Percentiles rank a stretch among this genome's conserved stretches.
phyloP scores from a whole-genome alignment of 768 basidiomycete genomes.

The Piloderma croceum region DNA sequence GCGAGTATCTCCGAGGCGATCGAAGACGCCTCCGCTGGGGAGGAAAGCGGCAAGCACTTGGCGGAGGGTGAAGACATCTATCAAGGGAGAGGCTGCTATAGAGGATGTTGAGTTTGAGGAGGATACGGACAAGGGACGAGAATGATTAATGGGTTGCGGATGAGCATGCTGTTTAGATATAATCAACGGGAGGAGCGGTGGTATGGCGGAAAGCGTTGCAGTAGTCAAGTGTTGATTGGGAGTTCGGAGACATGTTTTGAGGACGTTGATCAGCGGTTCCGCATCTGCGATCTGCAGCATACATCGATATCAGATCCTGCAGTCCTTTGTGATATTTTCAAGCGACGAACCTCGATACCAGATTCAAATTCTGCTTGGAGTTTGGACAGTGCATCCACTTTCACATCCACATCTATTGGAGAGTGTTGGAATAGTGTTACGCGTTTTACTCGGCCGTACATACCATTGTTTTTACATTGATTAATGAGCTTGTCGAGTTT shows the following conservation, averaged over 20 bases:
- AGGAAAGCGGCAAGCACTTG: constrained; percentile 64
- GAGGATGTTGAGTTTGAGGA: constrained; percentile 51
- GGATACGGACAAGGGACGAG: too few relatives aligned
- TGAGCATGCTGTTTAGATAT: constrained; percentile 32
- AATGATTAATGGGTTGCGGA: constrained; percentile 23
- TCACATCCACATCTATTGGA: constrained; percentile 66
- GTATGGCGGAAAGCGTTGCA: constrained; percentile 68
- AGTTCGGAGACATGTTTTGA: constrained; percentile 73
- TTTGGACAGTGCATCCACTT: constrained; percentile 75
- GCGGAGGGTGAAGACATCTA: constrained; percentile 59
- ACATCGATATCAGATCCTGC: constrained; percentile 7
- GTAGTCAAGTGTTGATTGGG: constrained; percentile 78
- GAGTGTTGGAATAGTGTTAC: constrained; percentile 7
- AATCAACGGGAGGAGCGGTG: constrained; percentile 59
- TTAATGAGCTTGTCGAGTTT: constrained; percentile 54
- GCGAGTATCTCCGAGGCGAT: constrained; percentile 74
- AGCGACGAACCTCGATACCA: constrained; percentile 53
- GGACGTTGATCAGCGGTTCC: constrained; percentile 59
- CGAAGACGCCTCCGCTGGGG: constrained; percentile 71
- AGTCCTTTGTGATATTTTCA: constrained; percentile 4
- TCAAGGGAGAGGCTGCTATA: constrained; percentile 33
- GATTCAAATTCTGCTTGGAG: constrained; percentile 71
- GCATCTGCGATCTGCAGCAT: constrained; percentile 59
- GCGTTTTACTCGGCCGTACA: too few relatives aligned
- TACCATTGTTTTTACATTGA: constrained; percentile 65